These are phyloP conservation scores for Kalmusia sp. DNA, from an alignment of 2,329 filamentous ascomycete genomes.

Conservation along the genomic window DNA sequence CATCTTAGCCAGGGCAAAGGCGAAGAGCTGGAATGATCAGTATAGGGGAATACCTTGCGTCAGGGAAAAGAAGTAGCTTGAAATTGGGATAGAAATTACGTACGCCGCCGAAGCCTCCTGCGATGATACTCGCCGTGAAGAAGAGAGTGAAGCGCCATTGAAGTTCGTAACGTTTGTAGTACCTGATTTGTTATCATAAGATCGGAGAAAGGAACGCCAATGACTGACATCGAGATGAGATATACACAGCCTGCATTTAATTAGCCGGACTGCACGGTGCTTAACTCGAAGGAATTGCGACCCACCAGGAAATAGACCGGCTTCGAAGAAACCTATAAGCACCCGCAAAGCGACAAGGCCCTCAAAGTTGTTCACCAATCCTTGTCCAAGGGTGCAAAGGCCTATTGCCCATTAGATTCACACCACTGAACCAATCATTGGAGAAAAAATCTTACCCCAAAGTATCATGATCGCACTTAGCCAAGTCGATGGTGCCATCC, in stretches of 20 bases:
- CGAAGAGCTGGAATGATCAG: conserved; percentile 38
- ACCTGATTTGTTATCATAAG: conserved; percentile 25
- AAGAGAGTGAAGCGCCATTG: conserved; percentile 51
- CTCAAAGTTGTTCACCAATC: conserved; percentile 54
- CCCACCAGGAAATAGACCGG: conserved; percentile 41
- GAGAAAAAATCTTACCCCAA: conserved; percentile 38
- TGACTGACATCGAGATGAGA: conserved; percentile 35
- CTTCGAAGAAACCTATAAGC: conserved; percentile 46
- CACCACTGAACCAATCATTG: not conserved
- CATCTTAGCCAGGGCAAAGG: conserved; percentile 64
- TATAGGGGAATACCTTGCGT: not conserved
- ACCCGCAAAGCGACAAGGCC: conserved; percentile 57
- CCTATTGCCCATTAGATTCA: conserved; percentile 16
- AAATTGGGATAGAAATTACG: conserved; percentile 4
- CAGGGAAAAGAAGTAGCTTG: not conserved
- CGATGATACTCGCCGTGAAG: conserved; percentile 50
- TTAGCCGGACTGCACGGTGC: too few species aligned
- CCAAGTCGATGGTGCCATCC: conserved; percentile 49
- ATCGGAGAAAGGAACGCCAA: not conserved
- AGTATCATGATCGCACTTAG: conserved; percentile 46
- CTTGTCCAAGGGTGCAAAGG: conserved; percentile 53
- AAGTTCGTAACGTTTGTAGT: conserved; percentile 53
- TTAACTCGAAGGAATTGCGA: not conserved
- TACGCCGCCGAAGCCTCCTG: conserved; percentile 51
- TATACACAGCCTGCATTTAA: conserved; percentile 36